Percentiles rank a stretch among this genome's conserved stretches.
Evolutionary conservation across 352 stramenopile species (phyloP).

Genomic region (Phytopythium litorale): DNA sequence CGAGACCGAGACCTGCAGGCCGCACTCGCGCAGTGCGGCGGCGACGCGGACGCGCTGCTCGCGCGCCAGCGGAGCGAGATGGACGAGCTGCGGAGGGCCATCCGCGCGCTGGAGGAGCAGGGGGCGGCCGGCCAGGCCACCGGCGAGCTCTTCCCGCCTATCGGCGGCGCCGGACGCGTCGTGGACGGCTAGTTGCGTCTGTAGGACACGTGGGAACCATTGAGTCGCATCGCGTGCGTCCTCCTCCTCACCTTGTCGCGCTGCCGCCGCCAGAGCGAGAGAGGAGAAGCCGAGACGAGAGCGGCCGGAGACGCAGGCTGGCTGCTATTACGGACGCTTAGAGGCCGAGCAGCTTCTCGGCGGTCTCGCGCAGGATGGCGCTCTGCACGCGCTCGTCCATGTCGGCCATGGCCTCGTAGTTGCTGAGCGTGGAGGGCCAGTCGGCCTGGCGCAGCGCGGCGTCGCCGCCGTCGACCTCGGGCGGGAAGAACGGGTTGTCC

Average conservation of each 20-base stretch:
- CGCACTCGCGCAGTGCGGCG: slow-evolving; percentile 19
- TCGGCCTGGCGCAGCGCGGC: slow-evolving; percentile 21
- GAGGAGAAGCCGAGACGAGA: too few relatives aligned
- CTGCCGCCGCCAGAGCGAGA: too few relatives aligned
- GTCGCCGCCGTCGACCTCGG: slow-evolving; percentile 10
- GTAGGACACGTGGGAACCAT: background rate
- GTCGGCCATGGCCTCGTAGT: slow-evolving; percentile 48
- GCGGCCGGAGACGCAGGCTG: too few relatives aligned
- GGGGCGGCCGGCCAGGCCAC: slow-evolving; percentile 16
- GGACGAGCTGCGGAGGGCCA: slow-evolving; percentile 70
- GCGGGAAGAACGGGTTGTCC: slow-evolving; percentile 67
- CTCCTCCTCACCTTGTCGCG: too few relatives aligned
- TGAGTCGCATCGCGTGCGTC: background rate
- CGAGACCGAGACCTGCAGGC: slow-evolving; percentile 14
- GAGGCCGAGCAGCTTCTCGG: slow-evolving; percentile 24
- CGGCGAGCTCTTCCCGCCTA: slow-evolving; percentile 28
- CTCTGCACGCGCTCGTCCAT: slow-evolving; percentile 26
- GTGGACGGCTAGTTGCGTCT: slow-evolving; percentile 22
- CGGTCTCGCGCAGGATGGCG: slow-evolving; percentile 39
- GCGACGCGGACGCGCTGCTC: slow-evolving; percentile 54
- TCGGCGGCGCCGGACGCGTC: slow-evolving; percentile 24
- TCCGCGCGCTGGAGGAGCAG: slow-evolving; percentile 73
- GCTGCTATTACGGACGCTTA: background rate
- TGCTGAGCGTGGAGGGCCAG: slow-evolving; percentile 36
- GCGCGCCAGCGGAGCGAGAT: slow-evolving; percentile 59